Evolutionary conservation across 2,329 filamentous ascomycete species (phyloP).

Genomic region (Hymenoscyphus salicellus): DNA sequence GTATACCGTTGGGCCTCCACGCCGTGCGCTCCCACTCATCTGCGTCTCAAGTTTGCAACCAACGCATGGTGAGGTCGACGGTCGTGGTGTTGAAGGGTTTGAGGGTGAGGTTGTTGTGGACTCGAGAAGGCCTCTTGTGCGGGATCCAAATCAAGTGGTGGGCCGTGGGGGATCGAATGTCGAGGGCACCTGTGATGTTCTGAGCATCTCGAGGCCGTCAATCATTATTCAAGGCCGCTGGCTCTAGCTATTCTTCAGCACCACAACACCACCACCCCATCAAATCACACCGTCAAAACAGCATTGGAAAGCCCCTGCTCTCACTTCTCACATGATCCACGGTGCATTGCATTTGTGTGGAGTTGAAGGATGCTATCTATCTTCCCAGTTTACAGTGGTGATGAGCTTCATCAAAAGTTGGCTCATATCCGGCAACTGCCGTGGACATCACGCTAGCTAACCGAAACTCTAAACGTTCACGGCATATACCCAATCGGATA

Average conservation of each 20-base stretch:
- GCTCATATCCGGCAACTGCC: not conserved
- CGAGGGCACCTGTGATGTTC: not conserved
- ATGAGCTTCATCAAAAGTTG: not conserved
- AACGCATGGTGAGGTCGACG: too few species aligned
- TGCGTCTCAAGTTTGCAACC: too few species aligned
- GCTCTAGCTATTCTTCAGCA: not conserved
- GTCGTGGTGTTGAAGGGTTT: not conserved
- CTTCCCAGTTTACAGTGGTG: not conserved
- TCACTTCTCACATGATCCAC: not conserved
- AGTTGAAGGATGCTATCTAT: not conserved
- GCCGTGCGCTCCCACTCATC: too few species aligned
- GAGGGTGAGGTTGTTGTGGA: not conserved
- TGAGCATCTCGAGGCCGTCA: not conserved
- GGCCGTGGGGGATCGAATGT: not conserved
- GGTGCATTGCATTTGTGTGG: not conserved
- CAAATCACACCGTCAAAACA: not conserved
- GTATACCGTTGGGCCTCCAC: too few species aligned
- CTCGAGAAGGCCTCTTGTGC: not conserved
- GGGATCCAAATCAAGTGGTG: not conserved
- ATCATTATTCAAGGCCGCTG: not conserved
- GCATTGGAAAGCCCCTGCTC: not conserved
- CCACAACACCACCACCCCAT: not conserved
- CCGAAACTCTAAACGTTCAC: not conserved
- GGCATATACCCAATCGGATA: not conserved
- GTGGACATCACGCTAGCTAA: not conserved